These are phyloP conservation scores for Linnemannia zychae DNA, from an alignment of 192 early-diverging fungal species.

Conservation along the genomic window DNA sequence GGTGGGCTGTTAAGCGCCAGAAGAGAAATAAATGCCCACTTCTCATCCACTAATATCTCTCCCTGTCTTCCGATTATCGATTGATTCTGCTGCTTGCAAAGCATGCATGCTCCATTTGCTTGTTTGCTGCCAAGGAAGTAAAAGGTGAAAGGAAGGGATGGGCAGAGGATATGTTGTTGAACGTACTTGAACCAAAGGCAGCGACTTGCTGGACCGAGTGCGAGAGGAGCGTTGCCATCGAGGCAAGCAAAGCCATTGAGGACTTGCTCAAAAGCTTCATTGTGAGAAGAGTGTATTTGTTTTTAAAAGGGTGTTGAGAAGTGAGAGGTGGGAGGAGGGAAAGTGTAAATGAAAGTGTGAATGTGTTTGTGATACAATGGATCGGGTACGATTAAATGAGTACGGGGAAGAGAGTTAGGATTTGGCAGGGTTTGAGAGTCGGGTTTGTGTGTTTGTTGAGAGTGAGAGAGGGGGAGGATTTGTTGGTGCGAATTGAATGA, in stretches of 20 bases:
- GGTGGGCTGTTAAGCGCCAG: no score
- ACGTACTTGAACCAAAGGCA: constrained; percentile 32
- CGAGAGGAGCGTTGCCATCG: constrained; percentile 7
- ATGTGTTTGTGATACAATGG: not conserved
- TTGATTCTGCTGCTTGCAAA: no score
- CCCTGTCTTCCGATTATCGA: no score
- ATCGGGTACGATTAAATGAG: constrained; percentile 8
- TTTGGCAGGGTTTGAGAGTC: not conserved
- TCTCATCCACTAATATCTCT: no score
- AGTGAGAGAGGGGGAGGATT: not conserved
- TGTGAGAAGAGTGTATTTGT: not conserved
- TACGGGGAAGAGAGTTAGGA: not conserved
- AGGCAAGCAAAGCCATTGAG: constrained; percentile 8
- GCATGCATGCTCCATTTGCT: no score
- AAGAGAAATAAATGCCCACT: no score
- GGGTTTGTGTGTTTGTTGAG: not conserved
- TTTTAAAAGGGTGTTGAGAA: not conserved
- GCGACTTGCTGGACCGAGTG: constrained; percentile 10
- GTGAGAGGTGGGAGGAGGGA: not conserved
- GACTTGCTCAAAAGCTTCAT: constrained; percentile 4
- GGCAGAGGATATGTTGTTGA: not conserved
- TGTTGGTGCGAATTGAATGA: not conserved
- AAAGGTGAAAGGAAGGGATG: not conserved
- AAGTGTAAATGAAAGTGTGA: not conserved
- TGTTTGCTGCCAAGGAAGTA: no score